Base-by-base conservation (phyloP, 2,329 filamentous ascomycete species). In the Stachybotrys chlorohalonatus region DNA sequence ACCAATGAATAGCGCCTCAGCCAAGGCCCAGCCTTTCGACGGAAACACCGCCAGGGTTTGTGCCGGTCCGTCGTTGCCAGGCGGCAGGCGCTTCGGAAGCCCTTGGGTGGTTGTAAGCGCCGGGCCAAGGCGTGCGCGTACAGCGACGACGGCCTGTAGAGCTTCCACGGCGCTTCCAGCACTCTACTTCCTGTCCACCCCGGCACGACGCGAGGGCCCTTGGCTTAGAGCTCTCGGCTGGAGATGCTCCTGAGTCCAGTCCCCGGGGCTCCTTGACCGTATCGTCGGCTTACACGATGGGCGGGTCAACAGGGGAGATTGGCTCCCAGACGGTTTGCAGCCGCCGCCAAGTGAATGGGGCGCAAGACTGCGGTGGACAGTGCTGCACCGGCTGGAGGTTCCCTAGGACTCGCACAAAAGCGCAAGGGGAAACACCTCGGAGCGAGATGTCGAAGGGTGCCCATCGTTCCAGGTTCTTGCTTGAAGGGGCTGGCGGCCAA, bases 271-370 rank as follows among this genome's bases (percentile, higher is more conserved):
- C 58, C 58, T 53, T 54, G 56, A 55, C 54, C 16, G 46, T 42
- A 47, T 58, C 57, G 56, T 52, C 54, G 56, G 54, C 58, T 59
- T 55, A 54, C 57, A 57, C 59, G 60, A 56, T 57, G 49, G 49
- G 54, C 57, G 54, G 56, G 50, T 52, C 50, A 52, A 52, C 45
- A 30, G 32, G 31, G 50, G n/a, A 31, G 45, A 31, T 47, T 47
- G 36, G 45, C 49, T 32, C 32, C 24, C 45, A 52, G 54, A 63
- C 56, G 53, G 55, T 56, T 24, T 53, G 58, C 54, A 52, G 52
- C 57, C 58, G 51, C 60, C 57, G 39, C 63, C 62, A 66, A 66
- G 54, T 60, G 56, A 66, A 63, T 66, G 63, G 60, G 59, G 56
- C 58, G 55, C 58, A 54, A 56, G 54, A 54, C 52, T 56, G 51